These are phyloP conservation scores for Endoconidiophora polonica DNA, from an alignment of 2,329 filamentous ascomycete species.

Conservation along the genomic window DNA sequence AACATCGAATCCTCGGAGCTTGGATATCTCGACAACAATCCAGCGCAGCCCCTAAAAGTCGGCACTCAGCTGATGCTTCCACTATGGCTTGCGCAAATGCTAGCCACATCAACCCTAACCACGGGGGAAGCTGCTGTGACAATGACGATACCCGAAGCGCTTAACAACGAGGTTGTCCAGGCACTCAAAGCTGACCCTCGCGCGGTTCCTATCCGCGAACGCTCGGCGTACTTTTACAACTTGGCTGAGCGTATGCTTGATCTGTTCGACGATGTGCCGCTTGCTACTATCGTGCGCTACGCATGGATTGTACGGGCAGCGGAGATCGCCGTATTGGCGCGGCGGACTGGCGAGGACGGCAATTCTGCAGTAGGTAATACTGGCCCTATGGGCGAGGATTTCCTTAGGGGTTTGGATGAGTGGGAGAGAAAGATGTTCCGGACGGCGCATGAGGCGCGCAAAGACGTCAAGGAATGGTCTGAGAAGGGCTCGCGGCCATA, in stretches of 20 bases:
- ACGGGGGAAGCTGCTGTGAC: conserved; percentile 42
- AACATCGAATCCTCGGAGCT: conserved; percentile 76
- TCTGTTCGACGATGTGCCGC: conserved; percentile 64
- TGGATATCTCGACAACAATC: conserved; percentile 77
- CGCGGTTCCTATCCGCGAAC: conserved; percentile 65
- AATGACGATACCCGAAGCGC: conserved; percentile 62
- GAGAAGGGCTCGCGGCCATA: conserved; percentile 32
- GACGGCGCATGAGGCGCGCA: conserved; percentile 56
- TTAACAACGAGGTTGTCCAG: conserved; percentile 67
- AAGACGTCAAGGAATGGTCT: conserved; percentile 53
- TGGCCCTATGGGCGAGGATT: conserved; percentile 49
- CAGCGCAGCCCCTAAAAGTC: conserved; percentile 52
- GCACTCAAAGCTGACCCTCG: conserved; percentile 82
- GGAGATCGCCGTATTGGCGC: conserved; percentile 75
- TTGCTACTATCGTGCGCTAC: conserved; percentile 58
- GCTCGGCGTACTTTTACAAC: conserved; percentile 76
- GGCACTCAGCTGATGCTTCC: conserved; percentile 71
- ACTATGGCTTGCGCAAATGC: conserved; percentile 88
- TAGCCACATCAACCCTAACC: conserved; percentile 49
- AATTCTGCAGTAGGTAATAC: conserved; percentile 22
- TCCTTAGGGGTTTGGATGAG: conserved; percentile 76
- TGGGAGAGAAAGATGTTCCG: conserved; percentile 67
- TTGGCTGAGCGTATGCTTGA: conserved; percentile 76
- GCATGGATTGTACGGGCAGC: conserved; percentile 69
- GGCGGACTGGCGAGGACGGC: conserved; percentile 53